Evolutionary conservation across 208 protist genomes (phyloP).

Genomic region (Tetramitus jugosus): DNA sequence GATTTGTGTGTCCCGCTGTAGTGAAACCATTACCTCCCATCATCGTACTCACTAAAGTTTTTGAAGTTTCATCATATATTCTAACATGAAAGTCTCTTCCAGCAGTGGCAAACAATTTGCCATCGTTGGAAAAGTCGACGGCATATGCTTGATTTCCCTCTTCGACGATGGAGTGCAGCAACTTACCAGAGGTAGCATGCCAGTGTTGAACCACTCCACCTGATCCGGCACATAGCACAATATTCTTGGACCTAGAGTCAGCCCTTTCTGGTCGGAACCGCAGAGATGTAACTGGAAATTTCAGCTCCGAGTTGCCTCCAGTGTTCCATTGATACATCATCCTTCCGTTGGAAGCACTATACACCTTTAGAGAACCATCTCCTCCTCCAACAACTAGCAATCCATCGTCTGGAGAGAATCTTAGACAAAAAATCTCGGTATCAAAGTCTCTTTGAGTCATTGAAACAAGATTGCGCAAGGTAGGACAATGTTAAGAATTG

Average conservation of each 20-base stretch:
- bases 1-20: slow-evolving; percentile 24
- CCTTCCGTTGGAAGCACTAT: not conserved
- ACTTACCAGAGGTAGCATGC: not conserved
- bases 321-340: not conserved
- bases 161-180: slow-evolving; percentile 34
- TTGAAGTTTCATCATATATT: slow-evolving; percentile 50
- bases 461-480: not conserved
- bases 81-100: slow-evolving; percentile 68
- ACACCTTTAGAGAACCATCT: slow-evolving; percentile 7
- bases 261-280: not conserved
- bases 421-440: slow-evolving; percentile 6
- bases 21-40: not conserved
- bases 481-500: not conserved
- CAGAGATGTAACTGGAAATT: not conserved
- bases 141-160: slow-evolving; percentile 56
- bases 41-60: not conserved
- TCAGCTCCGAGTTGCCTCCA: not conserved
- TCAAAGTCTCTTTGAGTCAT: not conserved
- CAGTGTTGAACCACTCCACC: slow-evolving; percentile 12
- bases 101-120: slow-evolving; percentile 52
- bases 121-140: slow-evolving; percentile 52
- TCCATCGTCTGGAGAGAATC: not conserved
- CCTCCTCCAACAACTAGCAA: not conserved
- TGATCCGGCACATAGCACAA: not conserved
- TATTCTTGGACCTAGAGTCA: not conserved